Percentiles rank a stretch among this genome's conserved stretches.
These are phyloP conservation scores for Brasilioporus rufonigricans DNA, from an alignment of 768 basidiomycete genomes.

Conservation along the genomic window DNA sequence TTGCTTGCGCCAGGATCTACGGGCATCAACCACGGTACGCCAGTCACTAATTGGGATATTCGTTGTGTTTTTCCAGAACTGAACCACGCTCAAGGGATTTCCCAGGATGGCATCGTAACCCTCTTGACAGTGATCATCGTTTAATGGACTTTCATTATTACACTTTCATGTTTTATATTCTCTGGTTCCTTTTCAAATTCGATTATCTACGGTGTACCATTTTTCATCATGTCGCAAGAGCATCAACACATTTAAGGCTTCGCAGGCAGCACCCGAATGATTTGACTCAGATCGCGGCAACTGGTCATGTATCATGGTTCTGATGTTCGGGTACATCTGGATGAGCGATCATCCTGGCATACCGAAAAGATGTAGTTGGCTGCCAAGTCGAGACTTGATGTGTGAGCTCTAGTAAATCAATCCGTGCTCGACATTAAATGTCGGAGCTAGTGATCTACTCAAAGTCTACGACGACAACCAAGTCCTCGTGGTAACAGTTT, in stretches of 20 bases:
- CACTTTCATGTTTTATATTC: neutral
- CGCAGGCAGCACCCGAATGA: no score
- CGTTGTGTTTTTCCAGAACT: neutral
- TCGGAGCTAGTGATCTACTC: neutral
- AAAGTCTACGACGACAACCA: neutral
- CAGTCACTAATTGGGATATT: neutral
- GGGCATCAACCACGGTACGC: conserved; percentile 52
- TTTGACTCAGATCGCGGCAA: no score
- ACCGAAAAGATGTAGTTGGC: no score
- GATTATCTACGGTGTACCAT: neutral
- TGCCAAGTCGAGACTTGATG: no score
- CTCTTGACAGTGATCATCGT: conserved; percentile 51
- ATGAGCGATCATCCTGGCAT: neutral
- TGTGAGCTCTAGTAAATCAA: neutral
- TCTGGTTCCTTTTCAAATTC: neutral
- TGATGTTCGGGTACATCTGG: neutral
- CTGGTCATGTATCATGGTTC: neutral
- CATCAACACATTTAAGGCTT: neutral
- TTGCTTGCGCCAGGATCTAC: conserved; percentile 50
- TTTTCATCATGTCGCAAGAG: neutral
- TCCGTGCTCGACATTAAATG: neutral
- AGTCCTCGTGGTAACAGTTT: neutral
- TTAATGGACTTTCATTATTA: conserved; percentile 11
- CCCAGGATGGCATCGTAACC: conserved; percentile 54
- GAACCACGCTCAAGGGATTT: conserved; percentile 42